phyloP scores from a whole-genome alignment of 805 yeast genomes.

The Wickerhamomyces bovis region DNA sequence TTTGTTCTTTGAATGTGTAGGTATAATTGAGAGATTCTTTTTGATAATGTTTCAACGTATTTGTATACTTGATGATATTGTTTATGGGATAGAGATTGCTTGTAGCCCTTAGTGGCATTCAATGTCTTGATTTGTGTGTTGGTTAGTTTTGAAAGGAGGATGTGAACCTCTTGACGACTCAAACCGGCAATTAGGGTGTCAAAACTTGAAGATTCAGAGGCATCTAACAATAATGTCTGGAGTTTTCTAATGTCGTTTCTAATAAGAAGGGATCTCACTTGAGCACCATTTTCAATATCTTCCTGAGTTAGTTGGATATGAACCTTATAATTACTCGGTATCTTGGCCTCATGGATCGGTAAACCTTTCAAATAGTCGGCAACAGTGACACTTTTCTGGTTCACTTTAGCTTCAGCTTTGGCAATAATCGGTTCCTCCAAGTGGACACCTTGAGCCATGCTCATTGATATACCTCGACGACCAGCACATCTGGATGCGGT shows the following conservation, averaged over 20 bases:
- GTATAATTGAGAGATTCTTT: constrained; percentile 1
- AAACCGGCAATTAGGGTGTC: not conserved
- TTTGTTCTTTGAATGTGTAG: not conserved
- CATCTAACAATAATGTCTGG: not conserved
- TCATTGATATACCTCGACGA: not conserved
- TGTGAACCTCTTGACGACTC: constrained; percentile 3
- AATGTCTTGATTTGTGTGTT: constrained; percentile 1
- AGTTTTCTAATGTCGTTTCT: not conserved
- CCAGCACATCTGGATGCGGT: not conserved
- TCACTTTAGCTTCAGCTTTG: not conserved
- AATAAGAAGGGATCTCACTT: constrained; percentile 1
- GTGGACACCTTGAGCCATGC: not conserved
- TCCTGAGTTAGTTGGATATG: not conserved
- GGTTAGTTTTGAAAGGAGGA: constrained; percentile 1
- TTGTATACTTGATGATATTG: not conserved
- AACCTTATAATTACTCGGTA: not conserved
- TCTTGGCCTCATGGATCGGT: not conserved
- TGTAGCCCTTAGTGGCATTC: not conserved
- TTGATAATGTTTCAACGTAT: not conserved
- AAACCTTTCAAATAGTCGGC: not conserved
- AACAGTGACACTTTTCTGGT: not conserved
- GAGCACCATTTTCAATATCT: not conserved
- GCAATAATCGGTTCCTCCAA: not conserved
- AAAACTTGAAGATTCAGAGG: not conserved
- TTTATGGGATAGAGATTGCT: not conserved